Conservation (phyloP, 495 filamentous ascomycete genomes). For the Aspergillus coremiiformis region DNA sequence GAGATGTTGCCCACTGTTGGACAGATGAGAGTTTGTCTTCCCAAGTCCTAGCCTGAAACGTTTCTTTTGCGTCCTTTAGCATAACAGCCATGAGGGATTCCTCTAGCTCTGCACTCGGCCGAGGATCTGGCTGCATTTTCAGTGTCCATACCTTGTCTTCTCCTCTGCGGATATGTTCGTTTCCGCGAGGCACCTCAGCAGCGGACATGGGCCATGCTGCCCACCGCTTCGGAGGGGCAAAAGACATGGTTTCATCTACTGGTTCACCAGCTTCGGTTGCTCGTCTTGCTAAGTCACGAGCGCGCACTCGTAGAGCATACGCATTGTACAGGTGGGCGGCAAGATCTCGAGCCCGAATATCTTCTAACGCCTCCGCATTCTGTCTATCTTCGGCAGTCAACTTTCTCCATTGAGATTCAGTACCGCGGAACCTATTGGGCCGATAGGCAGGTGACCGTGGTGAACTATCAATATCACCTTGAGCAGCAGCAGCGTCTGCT, state of each 20-base stretch:
- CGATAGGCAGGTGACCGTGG: slow-evolving; percentile 25
- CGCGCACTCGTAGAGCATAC: slow-evolving; percentile 49
- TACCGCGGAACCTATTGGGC: slow-evolving; percentile 48
- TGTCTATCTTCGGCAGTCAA: slow-evolving; percentile 53
- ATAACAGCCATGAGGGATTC: slow-evolving; percentile 58
- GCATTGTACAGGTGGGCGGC: slow-evolving; percentile 70
- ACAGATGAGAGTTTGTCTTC: background rate
- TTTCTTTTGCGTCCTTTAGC: slow-evolving; percentile 56
- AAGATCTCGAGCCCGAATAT: slow-evolving; percentile 54
- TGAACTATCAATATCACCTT: background rate
- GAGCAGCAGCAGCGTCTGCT: background rate
- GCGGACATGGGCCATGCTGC: slow-evolving; percentile 70
- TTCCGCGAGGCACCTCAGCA: slow-evolving; percentile 50
- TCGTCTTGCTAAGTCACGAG: slow-evolving; percentile 18
- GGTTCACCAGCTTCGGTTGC: slow-evolving; percentile 23
- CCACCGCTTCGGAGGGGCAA: slow-evolving; percentile 49
- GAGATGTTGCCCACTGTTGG: background rate
- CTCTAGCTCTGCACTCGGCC: slow-evolving; percentile 53
- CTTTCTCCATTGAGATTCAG: slow-evolving; percentile 50
- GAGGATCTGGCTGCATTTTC: slow-evolving; percentile 30
- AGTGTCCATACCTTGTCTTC: slow-evolving; percentile 43
- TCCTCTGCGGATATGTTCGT: slow-evolving; percentile 35
- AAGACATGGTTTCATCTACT: slow-evolving; percentile 16
- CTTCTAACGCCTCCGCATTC: slow-evolving; percentile 49
- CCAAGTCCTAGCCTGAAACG: slow-evolving; percentile 40